Evolutionary conservation across 805 yeast species (phyloP).

Genomic region (Saccharomyces jurei): DNA sequence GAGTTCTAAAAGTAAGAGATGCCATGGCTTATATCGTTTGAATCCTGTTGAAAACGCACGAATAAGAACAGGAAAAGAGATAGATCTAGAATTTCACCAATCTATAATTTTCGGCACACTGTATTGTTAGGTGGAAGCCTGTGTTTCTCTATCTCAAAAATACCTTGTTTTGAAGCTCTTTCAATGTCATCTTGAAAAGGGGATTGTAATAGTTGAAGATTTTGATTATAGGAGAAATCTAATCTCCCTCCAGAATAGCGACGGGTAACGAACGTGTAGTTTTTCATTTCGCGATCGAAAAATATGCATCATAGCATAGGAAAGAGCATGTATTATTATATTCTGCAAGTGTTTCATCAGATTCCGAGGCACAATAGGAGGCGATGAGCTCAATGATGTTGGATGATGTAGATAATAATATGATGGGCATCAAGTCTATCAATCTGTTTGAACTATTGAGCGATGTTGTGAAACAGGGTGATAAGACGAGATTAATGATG

Average conservation of each 20-base stretch:
- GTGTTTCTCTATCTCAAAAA: not conserved
- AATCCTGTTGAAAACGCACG: not conserved
- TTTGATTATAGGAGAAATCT: not conserved
- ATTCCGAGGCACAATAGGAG: not conserved
- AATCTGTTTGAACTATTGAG: constrained; percentile 12
- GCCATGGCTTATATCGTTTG: constrained; percentile 10
- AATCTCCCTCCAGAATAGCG: not conserved
- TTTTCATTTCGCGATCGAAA: not conserved
- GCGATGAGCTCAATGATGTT: constrained; percentile 2
- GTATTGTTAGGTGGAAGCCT: not conserved
- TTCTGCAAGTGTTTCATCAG: not conserved
- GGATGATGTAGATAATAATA: constrained; percentile 12
- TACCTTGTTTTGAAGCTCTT: not conserved
- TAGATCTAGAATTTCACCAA: not conserved
- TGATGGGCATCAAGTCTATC: constrained; percentile 22
- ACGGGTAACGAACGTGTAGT: not conserved
- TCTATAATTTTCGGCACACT: not conserved
- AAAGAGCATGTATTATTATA: not conserved
- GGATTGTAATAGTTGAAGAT: not conserved
- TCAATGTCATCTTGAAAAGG: not conserved
- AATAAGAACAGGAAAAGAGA: not conserved
- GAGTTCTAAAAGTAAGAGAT: constrained; percentile 28
- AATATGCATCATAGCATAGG: not conserved
- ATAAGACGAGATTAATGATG: constrained; percentile 3
- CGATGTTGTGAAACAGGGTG: constrained; percentile 6